Conservation (phyloP, 768 basidiomycete species). For the Inosperma sp. region DNA sequence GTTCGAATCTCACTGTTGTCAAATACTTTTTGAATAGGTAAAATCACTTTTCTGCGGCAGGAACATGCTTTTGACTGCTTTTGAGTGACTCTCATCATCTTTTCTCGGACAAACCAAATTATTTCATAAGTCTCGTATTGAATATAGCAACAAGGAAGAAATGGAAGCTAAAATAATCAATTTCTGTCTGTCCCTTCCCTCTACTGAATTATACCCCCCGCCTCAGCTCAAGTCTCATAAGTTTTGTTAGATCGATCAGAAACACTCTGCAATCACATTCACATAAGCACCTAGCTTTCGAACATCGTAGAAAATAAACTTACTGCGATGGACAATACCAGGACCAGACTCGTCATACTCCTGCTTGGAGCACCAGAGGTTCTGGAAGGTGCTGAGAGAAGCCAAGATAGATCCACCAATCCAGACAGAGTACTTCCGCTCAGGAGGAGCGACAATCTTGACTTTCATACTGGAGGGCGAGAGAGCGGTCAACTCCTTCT, state of each 20-base stretch:
- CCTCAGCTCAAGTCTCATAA: neutral
- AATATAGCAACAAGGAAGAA: no score
- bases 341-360: slow-evolving; percentile 88
- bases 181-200: no score
- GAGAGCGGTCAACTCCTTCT: slow-evolving; percentile 84
- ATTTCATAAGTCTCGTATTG: no score
- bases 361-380: slow-evolving; percentile 90
- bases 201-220: neutral
- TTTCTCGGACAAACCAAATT: neutral
- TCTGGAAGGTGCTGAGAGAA: slow-evolving; percentile 93
- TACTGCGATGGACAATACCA: slow-evolving; percentile 58
- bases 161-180: no score
- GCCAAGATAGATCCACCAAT: slow-evolving; percentile 85
- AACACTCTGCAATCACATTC: slow-evolving; percentile 28
- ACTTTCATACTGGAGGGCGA: slow-evolving; percentile 91
- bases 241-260: slow-evolving; percentile 22
- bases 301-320: slow-evolving; percentile 9
- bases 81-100: neutral
- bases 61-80: no score
- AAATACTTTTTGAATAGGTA: neutral
- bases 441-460: slow-evolving; percentile 91
- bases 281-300: no score
- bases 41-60: neutral
- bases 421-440: slow-evolving; percentile 96
- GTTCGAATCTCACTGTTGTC: slow-evolving; percentile 29